A percentile compares a stretch with the other conserved stretches of the same genome.
Evolutionary conservation across 208 protist genomes (phyloP).

Genomic region (Leishmania guyanensis): DNA sequence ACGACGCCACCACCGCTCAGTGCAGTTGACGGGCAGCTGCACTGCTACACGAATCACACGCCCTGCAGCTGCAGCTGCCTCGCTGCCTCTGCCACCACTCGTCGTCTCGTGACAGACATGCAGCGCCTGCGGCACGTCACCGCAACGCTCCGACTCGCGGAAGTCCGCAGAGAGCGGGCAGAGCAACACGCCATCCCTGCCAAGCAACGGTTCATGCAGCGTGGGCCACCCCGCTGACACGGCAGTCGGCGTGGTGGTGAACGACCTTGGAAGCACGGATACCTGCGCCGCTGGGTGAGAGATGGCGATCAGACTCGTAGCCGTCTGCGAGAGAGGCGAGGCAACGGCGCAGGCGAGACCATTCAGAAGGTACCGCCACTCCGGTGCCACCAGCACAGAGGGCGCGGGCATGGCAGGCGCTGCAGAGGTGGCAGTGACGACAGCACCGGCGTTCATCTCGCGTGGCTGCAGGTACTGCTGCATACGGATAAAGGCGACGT

Average conservation of each 20-base stretch:
- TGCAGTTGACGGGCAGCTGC: slow-evolving; percentile 19
- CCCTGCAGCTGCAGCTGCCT: background rate
- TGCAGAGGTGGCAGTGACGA: background rate
- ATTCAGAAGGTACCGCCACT: slow-evolving; percentile 23
- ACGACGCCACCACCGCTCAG: slow-evolving; percentile 22
- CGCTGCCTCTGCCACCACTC: background rate
- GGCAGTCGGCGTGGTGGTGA: background rate
- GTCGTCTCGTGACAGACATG: no score
- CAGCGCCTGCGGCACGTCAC: background rate
- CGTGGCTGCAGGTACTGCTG: slow-evolving; percentile 11
- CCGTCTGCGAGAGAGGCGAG: background rate
- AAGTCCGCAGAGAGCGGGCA: slow-evolving; percentile 40
- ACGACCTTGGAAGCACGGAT: background rate
- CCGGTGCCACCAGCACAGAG: slow-evolving; percentile 11
- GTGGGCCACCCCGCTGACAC: slow-evolving; percentile 48
- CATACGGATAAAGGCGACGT: slow-evolving; percentile 69
- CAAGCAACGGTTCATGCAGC: slow-evolving; percentile 54
- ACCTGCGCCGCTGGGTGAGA: background rate
- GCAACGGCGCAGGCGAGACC: slow-evolving; percentile 21
- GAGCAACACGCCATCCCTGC: slow-evolving; percentile 56
- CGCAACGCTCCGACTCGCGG: slow-evolving; percentile 18
- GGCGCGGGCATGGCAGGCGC: background rate
- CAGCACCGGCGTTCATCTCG: slow-evolving; percentile 8
- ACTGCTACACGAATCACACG: slow-evolving; percentile 24
- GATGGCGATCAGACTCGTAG: background rate